Evolutionary conservation across 2,329 filamentous ascomycete genomes (phyloP), one percentile per base, ranked within the genome.

Genomic region (Xylaria sp.): DNA sequence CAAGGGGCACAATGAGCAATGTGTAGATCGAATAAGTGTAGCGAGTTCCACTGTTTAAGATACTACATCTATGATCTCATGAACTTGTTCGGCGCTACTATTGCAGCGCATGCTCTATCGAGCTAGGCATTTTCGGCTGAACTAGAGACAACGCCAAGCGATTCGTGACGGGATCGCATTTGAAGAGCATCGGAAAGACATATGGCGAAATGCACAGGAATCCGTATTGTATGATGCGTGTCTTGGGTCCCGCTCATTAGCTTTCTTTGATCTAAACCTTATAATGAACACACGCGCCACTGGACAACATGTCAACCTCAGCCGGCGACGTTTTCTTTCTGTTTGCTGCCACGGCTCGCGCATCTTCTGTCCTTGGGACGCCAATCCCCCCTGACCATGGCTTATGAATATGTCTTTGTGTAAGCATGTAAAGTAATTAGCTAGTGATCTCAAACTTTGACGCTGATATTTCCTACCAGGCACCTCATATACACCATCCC

Each of bases 401-500:
- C 75, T 18, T 78, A 75, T 66, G 76, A 78, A 58, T 78, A 78
- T 71, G 75, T 74, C 39, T 66, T 76, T 67, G 75, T 78, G 76
- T 78, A 73, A 75, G 76, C 63, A 33, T 5, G 31, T 4, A 15
- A 5, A 55, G 2, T 23, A 10, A 13, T 3, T 3, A 36, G 23
- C 20, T 23, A 5, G 18, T 55, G 12, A 31, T 15, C n/a, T 9
- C 13, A 41, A 23, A 39, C 12, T 51, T 31, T 20, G 20, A n/a
- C 25, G 62, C 64, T 67, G 55, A 66, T 25, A 12, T 41, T 55
- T n/a, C 23, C 58, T 57, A 23, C 56, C 6, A 92, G 89, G 72
- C 88, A 92, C 78, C 78, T 90, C 74, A 87, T 87, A 74, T 92
- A 89, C 82, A 92, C 89, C 39, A 87, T 92, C 66, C 90, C 90